Evolutionary conservation across 345 rosid genomes (phyloP), one percentile per base, ranked within the genome.

Genomic region (Gossypium stocksii): DNA sequence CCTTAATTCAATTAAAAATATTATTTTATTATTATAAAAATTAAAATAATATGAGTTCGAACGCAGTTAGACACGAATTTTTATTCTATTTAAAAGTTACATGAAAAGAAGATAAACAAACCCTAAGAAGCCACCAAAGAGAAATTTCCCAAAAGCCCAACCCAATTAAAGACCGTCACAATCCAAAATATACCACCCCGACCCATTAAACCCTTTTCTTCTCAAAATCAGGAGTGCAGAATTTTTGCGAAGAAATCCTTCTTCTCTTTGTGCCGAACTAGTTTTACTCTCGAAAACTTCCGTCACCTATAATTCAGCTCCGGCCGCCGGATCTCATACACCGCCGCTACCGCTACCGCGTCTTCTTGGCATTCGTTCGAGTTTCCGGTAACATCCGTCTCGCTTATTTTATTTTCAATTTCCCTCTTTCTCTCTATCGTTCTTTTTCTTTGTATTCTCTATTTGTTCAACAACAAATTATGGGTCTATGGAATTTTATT

Each of bases 21-120:
- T 27, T 27, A 27, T 27, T 27, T 27, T 27, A 0, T 1, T 4
- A 0, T 34, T 34, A 34, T 34, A 34, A 5, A 0, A 6, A 34
- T 34, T 34, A 34, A 1, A 34, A 34, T 34, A 34, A 34, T 34
- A 0, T 34, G 0, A 34, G 7, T 5, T 29, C 1, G 1, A 0
- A 29, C 0, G 6, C 6, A 1, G 0, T 4, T 34, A 34, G 0
- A 34, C 0, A 34, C 38, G 1, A 34, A 34, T 34, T 34, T 34
- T 34, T 3, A 0, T 0, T 5, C 41, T 4, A 4, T 34, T 34
- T 34, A 5, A 34, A 34, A 34, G 1, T 34, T 34, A 0, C 41
- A 29, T 27, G 4, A 27, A 27, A 27, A 27, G 34, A 27, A 29
- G 0, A 5, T 34, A 34, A 34, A 4, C 6, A 34, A 34, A 34